Evolutionary conservation across 345 rosid species (phyloP).

Genomic region (Pugionium cornutum): DNA sequence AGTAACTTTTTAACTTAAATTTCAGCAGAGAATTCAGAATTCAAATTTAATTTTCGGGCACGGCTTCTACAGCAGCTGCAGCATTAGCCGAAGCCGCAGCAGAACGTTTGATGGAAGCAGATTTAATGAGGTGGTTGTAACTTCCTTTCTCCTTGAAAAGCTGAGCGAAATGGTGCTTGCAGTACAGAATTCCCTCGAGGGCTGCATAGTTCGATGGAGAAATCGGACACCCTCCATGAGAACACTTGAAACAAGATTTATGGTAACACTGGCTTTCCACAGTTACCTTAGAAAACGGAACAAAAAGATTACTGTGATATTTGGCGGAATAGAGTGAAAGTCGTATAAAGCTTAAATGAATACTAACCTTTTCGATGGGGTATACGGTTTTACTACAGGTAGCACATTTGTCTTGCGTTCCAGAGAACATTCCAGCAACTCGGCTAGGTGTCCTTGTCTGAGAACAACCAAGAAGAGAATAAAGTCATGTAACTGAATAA

Average conservation of each 20-base stretch:
- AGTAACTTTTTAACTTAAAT: slow-evolving; percentile 15
- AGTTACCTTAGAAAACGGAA: slow-evolving; percentile 51
- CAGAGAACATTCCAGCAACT: slow-evolving; percentile 93
- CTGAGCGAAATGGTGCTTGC: slow-evolving; percentile 97
- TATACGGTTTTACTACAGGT: slow-evolving; percentile 96
- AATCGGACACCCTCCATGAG: slow-evolving; percentile 90
- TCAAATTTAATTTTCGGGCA: slow-evolving; percentile 59
- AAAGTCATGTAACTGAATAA: slow-evolving; percentile 21
- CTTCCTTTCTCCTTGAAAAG: slow-evolving; percentile 98
- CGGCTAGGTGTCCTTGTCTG: slow-evolving; percentile 95
- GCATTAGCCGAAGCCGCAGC: slow-evolving; percentile 65
- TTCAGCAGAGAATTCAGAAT: neutral
- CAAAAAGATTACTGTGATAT: neutral
- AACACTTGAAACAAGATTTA: slow-evolving; percentile 94
- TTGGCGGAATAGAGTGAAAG: neutral
- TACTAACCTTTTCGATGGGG: slow-evolving; percentile 89
- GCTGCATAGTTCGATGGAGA: slow-evolving; percentile 99
- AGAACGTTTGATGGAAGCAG: slow-evolving; percentile 72
- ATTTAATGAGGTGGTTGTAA: slow-evolving; percentile 88
- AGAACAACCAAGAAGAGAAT: slow-evolving; percentile 39
- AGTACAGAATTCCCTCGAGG: slow-evolving; percentile 83
- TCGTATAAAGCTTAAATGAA: slow-evolving; percentile 13
- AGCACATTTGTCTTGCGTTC: slow-evolving; percentile 96
- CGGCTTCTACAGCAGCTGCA: slow-evolving; percentile 59
- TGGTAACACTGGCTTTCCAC: slow-evolving; percentile 88